Percentiles rank a stretch among this genome's conserved stretches.
Evolutionary conservation across 2,329 filamentous ascomycete genomes (phyloP).

Genomic region (Aphanoascus verrucosus): DNA sequence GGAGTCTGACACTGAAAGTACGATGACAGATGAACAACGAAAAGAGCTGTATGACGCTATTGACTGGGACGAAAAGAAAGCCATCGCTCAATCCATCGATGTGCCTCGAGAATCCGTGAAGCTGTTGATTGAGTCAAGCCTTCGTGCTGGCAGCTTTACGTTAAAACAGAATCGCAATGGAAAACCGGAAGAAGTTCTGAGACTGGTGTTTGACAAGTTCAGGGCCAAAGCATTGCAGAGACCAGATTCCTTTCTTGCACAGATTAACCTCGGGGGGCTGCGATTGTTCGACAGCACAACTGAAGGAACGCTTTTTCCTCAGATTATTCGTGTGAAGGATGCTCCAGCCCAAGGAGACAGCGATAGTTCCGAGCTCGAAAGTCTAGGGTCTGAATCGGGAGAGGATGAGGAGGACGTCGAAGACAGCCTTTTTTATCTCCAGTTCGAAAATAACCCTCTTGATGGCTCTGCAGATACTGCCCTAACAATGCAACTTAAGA

Average conservation of each 20-base stretch:
- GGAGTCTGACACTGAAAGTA: slow-evolving; percentile 62
- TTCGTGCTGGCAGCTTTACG: slow-evolving; percentile 95
- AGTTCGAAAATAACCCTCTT: slow-evolving; percentile 89
- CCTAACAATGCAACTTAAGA: slow-evolving; percentile 81
- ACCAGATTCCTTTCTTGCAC: slow-evolving; percentile 79
- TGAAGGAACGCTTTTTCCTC: slow-evolving; percentile 76
- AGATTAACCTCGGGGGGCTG: slow-evolving; percentile 82
- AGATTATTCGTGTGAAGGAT: slow-evolving; percentile 93
- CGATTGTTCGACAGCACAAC: slow-evolving; percentile 95
- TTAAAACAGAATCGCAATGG: slow-evolving; percentile 74
- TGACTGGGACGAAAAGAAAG: slow-evolving; percentile 95
- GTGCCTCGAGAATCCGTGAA: slow-evolving; percentile 85
- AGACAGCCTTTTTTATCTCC: slow-evolving; percentile 82
- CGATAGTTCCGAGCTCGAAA: slow-evolving; percentile 27
- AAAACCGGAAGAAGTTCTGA: slow-evolving; percentile 69
- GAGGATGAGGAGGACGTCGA: slow-evolving; percentile 39
- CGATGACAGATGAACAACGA: slow-evolving; percentile 90
- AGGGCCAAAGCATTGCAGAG: slow-evolving; percentile 80
- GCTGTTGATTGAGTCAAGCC: slow-evolving; percentile 78
- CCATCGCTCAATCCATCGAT: slow-evolving; percentile 76
- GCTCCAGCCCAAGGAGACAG: slow-evolving; percentile 29
- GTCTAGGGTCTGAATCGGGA: slow-evolving; percentile 25
- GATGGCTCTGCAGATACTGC: slow-evolving; percentile 87
- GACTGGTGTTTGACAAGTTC: slow-evolving; percentile 89
- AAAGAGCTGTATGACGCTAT: slow-evolving; percentile 96